A percentile compares a stretch with the other conserved stretches of the same genome.
phyloP scores from a whole-genome alignment of 1,139 yeast genomes.

The Blastobotrys apis region DNA sequence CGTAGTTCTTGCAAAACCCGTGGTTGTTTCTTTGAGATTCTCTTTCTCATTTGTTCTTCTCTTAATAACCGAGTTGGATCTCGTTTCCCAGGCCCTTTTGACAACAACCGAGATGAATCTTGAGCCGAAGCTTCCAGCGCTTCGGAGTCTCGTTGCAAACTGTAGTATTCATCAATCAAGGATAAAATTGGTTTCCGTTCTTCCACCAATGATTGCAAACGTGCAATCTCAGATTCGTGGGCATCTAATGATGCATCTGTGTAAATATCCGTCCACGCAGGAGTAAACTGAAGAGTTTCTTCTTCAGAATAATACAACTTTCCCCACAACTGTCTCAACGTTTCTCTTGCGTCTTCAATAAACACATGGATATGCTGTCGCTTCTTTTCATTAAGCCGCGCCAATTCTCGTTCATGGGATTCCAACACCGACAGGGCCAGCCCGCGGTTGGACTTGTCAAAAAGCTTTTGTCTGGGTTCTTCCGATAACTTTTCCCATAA shows the following conservation, averaged over 20 bases:
- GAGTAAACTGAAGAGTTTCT: conserved; percentile 37
- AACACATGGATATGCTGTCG: conserved; percentile 62
- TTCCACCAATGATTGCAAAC: conserved; percentile 48
- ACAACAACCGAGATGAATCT: conserved; percentile 73
- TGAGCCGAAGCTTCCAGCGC: conserved; percentile 65
- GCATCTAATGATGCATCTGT: conserved; percentile 52
- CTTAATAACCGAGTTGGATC: conserved; percentile 67
- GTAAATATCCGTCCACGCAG: conserved; percentile 39
- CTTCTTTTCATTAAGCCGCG: conserved; percentile 56
- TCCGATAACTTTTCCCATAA: conserved; percentile 32
- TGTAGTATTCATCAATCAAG: conserved; percentile 51
- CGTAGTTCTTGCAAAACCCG: conserved; percentile 51
- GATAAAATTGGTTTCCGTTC: conserved; percentile 53
- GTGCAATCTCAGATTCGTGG: conserved; percentile 60
- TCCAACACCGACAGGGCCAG: conserved; percentile 31
- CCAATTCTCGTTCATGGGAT: conserved; percentile 50
- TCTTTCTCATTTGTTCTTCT: conserved; percentile 74
- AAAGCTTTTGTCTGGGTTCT: conserved; percentile 20
- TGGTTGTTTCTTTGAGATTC: conserved; percentile 64
- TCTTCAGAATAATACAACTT: conserved; percentile 54
- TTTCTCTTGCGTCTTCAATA: conserved; percentile 55
- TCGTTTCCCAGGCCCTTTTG: conserved; percentile 48
- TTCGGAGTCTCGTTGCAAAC: conserved; percentile 55
- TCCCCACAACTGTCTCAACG: conserved; percentile 61
- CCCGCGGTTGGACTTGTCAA: conserved; percentile 34